A percentile compares a stretch with the other conserved stretches of the same genome.
Conservation (phyloP, 2,329 filamentous ascomycete genomes). For the Colletotrichum kahawae region DNA sequence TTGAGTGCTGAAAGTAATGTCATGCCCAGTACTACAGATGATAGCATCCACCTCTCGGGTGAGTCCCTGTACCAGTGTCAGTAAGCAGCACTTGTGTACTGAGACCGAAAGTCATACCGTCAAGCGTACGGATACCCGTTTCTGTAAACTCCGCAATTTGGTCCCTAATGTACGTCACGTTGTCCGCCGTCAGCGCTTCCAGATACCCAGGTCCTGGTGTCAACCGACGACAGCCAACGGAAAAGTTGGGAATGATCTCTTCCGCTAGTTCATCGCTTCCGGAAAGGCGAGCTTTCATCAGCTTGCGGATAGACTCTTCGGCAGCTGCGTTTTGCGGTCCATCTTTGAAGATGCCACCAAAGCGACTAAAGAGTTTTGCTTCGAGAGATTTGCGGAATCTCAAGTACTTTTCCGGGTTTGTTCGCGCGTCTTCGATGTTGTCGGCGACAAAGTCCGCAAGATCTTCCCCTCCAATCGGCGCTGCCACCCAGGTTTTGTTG, state of each 20-base stretch:
- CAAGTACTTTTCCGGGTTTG: background rate
- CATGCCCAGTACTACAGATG: background rate
- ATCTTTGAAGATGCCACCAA: background rate
- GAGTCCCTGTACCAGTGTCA: rapidly evolving
- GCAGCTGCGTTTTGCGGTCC: background rate
- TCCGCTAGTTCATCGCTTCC: background rate
- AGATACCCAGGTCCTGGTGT: background rate
- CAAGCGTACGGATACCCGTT: background rate
- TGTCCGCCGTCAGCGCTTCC: background rate
- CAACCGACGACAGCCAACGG: background rate
- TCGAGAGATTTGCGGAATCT: background rate
- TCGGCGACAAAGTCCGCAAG: background rate
- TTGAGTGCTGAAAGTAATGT: background rate
- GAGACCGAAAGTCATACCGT: background rate
- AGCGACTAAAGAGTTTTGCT: background rate
- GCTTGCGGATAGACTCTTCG: background rate
- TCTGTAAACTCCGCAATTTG: background rate
- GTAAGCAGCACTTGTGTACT: background rate
- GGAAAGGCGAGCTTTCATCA: background rate
- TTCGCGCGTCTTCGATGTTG: background rate
- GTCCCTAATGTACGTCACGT: background rate
- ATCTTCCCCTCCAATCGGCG: background rate
- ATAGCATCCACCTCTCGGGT: background rate
- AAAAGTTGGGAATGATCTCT: background rate
- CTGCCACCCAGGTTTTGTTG: background rate